Percentiles rank a stretch among this genome's conserved stretches.
Conservation (phyloP, 1,284 basidiomycete species). For the Pterulicium gracile region DNA sequence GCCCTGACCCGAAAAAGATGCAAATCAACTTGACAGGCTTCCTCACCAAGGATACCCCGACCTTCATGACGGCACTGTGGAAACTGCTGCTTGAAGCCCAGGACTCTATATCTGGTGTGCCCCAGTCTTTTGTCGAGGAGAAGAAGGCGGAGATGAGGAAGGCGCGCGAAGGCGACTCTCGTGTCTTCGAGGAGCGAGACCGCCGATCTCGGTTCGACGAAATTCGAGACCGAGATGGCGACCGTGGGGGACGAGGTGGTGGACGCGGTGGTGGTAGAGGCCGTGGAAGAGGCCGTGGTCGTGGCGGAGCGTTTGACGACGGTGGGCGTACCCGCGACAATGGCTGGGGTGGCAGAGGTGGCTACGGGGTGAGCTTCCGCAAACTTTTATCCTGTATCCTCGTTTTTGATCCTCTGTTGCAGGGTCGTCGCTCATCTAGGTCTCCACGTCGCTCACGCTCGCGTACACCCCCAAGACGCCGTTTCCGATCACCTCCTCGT, state of each 20-base stretch:
- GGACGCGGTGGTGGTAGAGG: constrained; percentile 32
- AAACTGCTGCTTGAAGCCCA: constrained; percentile 85
- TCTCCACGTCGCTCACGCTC: constrained; percentile 27
- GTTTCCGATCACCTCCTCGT: constrained; percentile 24
- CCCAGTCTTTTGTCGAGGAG: constrained; percentile 87
- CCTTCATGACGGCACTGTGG: constrained; percentile 89
- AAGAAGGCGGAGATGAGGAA: constrained; percentile 91
- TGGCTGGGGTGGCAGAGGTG: constrained; percentile 29
- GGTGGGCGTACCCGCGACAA: constrained; percentile 23
- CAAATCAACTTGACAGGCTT: constrained; percentile 93
- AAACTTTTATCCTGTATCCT: constrained; percentile 10
- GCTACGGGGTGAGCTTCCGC: constrained; percentile 17
- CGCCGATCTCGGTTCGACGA: constrained; percentile 60
- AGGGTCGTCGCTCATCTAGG: constrained; percentile 28
- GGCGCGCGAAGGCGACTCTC: constrained; percentile 60
- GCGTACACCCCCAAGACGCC: constrained; percentile 20
- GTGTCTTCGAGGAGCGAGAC: constrained; percentile 62
- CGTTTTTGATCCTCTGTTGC: constrained; percentile 24
- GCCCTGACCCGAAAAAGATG: constrained; percentile 89
- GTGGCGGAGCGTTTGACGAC: constrained; percentile 30
- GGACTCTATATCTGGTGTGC: constrained; percentile 80
- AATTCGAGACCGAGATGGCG: constrained; percentile 45
- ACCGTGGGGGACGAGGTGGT: constrained; percentile 35
- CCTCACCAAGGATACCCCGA: constrained; percentile 67
- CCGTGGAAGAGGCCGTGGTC: constrained; percentile 34